Percentiles rank a stretch among this genome's conserved stretches.
These are phyloP conservation scores for Trichoderma sp. DNA, from an alignment of 2,329 filamentous ascomycete species.

Conservation along the genomic window DNA sequence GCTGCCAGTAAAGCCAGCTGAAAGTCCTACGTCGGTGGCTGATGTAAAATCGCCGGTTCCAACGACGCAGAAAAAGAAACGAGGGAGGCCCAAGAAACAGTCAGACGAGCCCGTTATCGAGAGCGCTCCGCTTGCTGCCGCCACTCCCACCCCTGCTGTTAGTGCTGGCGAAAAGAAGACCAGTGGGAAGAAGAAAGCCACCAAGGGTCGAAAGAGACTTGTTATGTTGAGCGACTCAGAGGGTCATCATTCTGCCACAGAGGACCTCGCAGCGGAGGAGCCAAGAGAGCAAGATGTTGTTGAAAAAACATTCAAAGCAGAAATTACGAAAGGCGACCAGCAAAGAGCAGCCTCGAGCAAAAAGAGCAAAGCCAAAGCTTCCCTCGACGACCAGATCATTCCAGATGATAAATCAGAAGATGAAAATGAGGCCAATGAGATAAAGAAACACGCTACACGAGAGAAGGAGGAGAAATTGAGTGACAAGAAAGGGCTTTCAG, in stretches of 20 bases:
- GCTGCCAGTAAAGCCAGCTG: slow-evolving; percentile 23
- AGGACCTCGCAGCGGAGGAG: neutral
- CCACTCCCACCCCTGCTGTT: neutral
- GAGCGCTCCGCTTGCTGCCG: slow-evolving; percentile 32
- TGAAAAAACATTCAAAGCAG: neutral
- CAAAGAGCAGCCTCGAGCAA: neutral
- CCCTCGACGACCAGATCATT: neutral
- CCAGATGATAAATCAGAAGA: slow-evolving; percentile 4
- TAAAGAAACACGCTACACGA: slow-evolving; percentile 14
- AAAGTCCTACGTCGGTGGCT: neutral
- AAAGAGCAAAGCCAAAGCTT: neutral
- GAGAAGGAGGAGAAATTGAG: slow-evolving; percentile 18
- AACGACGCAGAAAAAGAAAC: slow-evolving; percentile 41
- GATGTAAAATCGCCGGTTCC: slow-evolving; percentile 7
- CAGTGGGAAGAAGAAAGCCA: slow-evolving; percentile 7
- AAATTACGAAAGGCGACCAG: neutral
- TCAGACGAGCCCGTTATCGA: neutral
- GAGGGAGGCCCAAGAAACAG: slow-evolving; percentile 50
- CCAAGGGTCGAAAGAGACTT: neutral
- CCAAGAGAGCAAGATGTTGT: neutral
- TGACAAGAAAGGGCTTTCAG: slow-evolving; percentile 26
- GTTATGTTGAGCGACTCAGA: neutral
- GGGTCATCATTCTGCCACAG: neutral
- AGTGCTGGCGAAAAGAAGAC: neutral
- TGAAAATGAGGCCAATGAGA: slow-evolving; percentile 4